These are phyloP conservation scores for Chrysoporthe cubensis DNA, from an alignment of 2,329 filamentous ascomycete species.

Conservation along the genomic window DNA sequence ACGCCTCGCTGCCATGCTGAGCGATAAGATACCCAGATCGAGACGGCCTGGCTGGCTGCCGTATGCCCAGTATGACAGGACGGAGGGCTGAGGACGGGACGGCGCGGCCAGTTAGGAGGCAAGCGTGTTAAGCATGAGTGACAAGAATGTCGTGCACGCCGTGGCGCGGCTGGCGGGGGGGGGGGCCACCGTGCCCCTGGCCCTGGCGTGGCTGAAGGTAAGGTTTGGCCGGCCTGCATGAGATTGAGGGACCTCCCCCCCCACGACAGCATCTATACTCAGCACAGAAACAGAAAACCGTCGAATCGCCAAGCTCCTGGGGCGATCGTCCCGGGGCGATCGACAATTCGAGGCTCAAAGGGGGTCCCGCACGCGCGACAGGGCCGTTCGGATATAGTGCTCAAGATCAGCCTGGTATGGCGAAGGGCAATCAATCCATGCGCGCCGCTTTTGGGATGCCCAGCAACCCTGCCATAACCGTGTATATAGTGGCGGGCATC, in stretches of 20 bases:
- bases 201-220: too few relatives aligned
- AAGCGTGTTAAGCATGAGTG: background rate
- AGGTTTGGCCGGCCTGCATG: too few relatives aligned
- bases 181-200: too few relatives aligned
- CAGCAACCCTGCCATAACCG: too few relatives aligned
- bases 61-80: too few relatives aligned
- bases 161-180: conserved; percentile 14
- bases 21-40: background rate
- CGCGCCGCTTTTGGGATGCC: background rate
- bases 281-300: conserved; percentile 14
- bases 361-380: background rate
- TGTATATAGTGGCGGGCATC: too few relatives aligned
- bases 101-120: background rate
- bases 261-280: conserved; percentile 1
- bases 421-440: background rate
- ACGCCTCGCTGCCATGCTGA: too few relatives aligned
- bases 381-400: background rate
- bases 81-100: background rate
- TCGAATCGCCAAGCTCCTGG: conserved; percentile 20
- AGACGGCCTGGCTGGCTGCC: background rate
- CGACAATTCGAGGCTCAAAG: conserved; percentile 5
- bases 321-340: conserved; percentile 13
- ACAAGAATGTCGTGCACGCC: conserved; percentile 8
- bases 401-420: conserved; percentile 19
- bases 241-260: too few relatives aligned